These are phyloP conservation scores for Trifolium dubium DNA, from an alignment of 306 rosid species.

Conservation along the genomic window DNA sequence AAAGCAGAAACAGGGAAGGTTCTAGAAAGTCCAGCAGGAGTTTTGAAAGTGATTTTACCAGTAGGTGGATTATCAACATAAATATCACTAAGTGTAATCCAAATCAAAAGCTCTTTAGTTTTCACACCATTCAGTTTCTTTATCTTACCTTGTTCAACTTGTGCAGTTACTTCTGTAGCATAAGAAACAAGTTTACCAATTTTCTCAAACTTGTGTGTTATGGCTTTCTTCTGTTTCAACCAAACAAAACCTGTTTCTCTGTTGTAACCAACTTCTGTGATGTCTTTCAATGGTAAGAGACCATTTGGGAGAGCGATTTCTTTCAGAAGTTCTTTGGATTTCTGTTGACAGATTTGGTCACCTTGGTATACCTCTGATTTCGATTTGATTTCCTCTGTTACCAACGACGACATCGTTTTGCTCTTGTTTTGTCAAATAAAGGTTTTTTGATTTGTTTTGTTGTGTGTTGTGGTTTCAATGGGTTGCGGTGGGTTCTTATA, in stretches of 20 bases:
- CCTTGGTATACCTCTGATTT: conserved; percentile 79
- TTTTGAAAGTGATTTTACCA: conserved; percentile 73
- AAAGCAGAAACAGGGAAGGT: conserved; percentile 68
- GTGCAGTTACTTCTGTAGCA: conserved; percentile 77
- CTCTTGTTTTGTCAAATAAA: background rate
- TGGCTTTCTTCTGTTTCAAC: conserved; percentile 76
- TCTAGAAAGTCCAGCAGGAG: conserved; percentile 66
- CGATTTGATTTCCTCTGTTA: conserved; percentile 55
- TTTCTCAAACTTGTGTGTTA: conserved; percentile 76
- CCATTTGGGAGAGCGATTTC: conserved; percentile 78
- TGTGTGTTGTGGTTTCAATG: background rate
- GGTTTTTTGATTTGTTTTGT: background rate
- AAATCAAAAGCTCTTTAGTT: conserved; percentile 82
- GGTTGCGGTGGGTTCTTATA: background rate
- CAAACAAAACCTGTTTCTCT: conserved; percentile 78
- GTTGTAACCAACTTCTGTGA: conserved; percentile 75
- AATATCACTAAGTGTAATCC: conserved; percentile 75
- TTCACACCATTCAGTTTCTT: conserved; percentile 82
- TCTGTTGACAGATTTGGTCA: conserved; percentile 64
- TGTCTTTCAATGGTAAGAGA: conserved; percentile 71
- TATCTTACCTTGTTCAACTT: conserved; percentile 61
- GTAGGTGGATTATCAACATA: conserved; percentile 71
- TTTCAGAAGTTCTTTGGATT: conserved; percentile 56
- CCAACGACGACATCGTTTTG: conserved; percentile 56
- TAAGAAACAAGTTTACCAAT: conserved; percentile 69